These are phyloP conservation scores for Saprolegnia diclina DNA, from an alignment of 352 stramenopile genomes.

Conservation along the genomic window DNA sequence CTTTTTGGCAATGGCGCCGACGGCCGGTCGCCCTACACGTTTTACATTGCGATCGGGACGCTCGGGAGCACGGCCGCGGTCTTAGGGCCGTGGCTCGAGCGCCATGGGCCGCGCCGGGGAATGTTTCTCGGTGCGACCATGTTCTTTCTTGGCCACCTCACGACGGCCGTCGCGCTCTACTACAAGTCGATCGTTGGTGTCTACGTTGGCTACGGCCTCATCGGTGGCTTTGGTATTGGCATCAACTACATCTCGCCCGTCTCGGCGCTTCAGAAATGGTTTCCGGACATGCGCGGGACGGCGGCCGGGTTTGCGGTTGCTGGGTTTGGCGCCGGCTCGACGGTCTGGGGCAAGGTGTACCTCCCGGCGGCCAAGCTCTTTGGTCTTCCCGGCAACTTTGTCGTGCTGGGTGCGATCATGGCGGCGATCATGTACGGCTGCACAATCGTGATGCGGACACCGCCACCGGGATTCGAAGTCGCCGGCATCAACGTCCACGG, in stretches of 20 bases:
- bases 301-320: slow-evolving; percentile 27
- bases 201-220: slow-evolving; percentile 29
- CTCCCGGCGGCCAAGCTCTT: neutral
- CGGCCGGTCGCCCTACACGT: slow-evolving; percentile 8
- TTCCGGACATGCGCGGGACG: slow-evolving; percentile 26
- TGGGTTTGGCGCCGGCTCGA: slow-evolving; percentile 27
- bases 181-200: slow-evolving; percentile 21
- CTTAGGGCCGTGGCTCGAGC: slow-evolving; percentile 26
- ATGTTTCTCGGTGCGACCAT: slow-evolving; percentile 14
- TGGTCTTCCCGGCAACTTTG: slow-evolving; percentile 12
- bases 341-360: slow-evolving; percentile 20
- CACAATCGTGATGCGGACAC: slow-evolving; percentile 12
- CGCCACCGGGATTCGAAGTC: neutral
- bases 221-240: slow-evolving; percentile 27
- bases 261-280: slow-evolving; percentile 27
- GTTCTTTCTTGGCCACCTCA: slow-evolving; percentile 21
- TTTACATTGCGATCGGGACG: slow-evolving; percentile 25
- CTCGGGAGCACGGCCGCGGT: slow-evolving; percentile 22
- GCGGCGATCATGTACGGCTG: slow-evolving; percentile 6
- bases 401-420: slow-evolving; percentile 10
- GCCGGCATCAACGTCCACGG: slow-evolving; percentile 11
- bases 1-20: slow-evolving; percentile 14
- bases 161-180: slow-evolving; percentile 9
- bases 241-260: slow-evolving; percentile 29
- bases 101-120: slow-evolving; percentile 12